A percentile compares a stretch with the other conserved stretches of the same genome.
These are phyloP conservation scores for Hypoxylon crocopeplum DNA, from an alignment of 495 filamentous ascomycete genomes.

Conservation along the genomic window DNA sequence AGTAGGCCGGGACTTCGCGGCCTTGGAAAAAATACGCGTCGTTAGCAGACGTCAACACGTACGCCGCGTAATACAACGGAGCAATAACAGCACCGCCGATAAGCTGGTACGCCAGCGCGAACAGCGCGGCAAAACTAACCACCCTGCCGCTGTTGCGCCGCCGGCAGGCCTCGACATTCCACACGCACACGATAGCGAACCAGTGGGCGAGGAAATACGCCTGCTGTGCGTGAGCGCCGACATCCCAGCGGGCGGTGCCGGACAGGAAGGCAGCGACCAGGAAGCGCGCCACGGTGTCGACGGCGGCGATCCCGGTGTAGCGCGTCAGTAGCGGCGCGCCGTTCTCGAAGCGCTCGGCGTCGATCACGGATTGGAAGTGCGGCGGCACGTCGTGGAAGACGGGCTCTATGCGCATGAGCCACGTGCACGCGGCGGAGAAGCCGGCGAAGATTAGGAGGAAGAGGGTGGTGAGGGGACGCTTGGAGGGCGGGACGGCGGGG, in stretches of 20 bases:
- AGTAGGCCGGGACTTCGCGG: slow-evolving; percentile 33
- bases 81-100: slow-evolving; percentile 44
- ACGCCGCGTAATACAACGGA: slow-evolving; percentile 49
- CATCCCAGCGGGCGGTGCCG: slow-evolving; percentile 28
- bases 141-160: slow-evolving; percentile 30
- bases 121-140: slow-evolving; percentile 37
- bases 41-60: slow-evolving; percentile 31
- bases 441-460: slow-evolving; percentile 21
- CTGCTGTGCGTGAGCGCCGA: slow-evolving; percentile 28
- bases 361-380: slow-evolving; percentile 20
- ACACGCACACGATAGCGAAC: slow-evolving; percentile 39
- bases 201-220: slow-evolving; percentile 36
- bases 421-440: slow-evolving; percentile 8
- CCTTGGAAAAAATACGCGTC: slow-evolving; percentile 39
- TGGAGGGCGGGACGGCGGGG: neutral
- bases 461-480: slow-evolving; percentile 34
- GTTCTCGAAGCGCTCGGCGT: slow-evolving; percentile 18
- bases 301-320: slow-evolving; percentile 33
- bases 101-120: slow-evolving; percentile 43
- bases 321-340: slow-evolving; percentile 29
- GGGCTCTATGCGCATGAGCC: slow-evolving; percentile 38
- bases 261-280: slow-evolving; percentile 37
- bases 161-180: slow-evolving; percentile 41
- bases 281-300: slow-evolving; percentile 27
- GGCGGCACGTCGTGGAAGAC: slow-evolving; percentile 22